Conservation (phyloP, 768 basidiomycete genomes). For the Asterophora parasitica region DNA sequence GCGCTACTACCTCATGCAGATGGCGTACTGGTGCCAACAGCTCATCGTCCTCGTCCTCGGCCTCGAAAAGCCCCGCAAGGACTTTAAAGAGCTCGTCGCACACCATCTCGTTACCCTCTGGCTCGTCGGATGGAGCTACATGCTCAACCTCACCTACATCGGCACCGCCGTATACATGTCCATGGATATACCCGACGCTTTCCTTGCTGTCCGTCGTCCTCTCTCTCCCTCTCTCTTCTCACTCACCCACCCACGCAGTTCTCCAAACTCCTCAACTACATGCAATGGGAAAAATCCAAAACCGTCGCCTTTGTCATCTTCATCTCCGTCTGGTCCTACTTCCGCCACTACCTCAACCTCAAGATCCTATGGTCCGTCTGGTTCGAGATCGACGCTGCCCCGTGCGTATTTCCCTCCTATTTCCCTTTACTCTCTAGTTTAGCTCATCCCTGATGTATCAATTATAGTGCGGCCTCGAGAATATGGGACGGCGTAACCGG, state of each 20-base stretch:
- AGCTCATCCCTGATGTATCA: neutral
- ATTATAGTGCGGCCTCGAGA: constrained; percentile 49
- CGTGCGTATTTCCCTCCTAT: constrained; percentile 45
- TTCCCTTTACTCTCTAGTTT: neutral
- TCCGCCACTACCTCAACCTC: constrained; percentile 89
- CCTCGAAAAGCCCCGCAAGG: constrained; percentile 93
- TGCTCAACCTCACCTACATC: constrained; percentile 76
- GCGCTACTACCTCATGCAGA: constrained; percentile 89
- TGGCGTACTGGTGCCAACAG: constrained; percentile 93
- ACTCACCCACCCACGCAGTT: constrained; percentile 36
- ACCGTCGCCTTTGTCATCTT: constrained; percentile 60
- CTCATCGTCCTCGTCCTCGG: constrained; percentile 76
- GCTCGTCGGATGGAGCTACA: constrained; percentile 89
- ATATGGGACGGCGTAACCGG: constrained; percentile 62
- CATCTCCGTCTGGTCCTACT: constrained; percentile 82
- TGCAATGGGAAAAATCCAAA: constrained; percentile 63
- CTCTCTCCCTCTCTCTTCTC: no score
- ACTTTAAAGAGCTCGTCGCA: constrained; percentile 78
- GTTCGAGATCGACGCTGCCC: constrained; percentile 68
- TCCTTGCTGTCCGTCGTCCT: constrained; percentile 56
- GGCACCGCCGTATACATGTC: constrained; percentile 92
- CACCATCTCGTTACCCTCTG: constrained; percentile 95
- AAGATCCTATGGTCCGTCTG: constrained; percentile 85
- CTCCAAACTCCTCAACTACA: constrained; percentile 86
- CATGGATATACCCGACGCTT: constrained; percentile 94